Evolutionary conservation across 2,329 filamentous ascomycete species (phyloP), one percentile per base, ranked within the genome.

Genomic region (Colletotrichum sidae): DNA sequence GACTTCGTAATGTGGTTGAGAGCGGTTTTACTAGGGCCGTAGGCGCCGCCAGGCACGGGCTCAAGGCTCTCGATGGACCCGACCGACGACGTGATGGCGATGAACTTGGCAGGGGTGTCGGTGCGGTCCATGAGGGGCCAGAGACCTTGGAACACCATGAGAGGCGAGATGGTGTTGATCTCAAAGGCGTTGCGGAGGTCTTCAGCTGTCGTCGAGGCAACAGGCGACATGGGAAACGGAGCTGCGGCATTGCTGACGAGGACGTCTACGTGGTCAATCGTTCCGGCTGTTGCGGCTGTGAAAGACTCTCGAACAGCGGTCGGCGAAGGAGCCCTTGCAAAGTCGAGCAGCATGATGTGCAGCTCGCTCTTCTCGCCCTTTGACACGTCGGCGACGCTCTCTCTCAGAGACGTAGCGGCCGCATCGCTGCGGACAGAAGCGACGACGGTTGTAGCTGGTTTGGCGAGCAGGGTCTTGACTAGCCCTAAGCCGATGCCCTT

Each of bases 171-270:
- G 0, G 79, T 75, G 68, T 87, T 87, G 49, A 81, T 72, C 8
- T 82, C 74, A 60, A 83, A 76, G 8, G 81, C 75, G 1, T 75
- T 66, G 7, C 74, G 72, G 39, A 85, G 67, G 49, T 81, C 77
- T 2, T 67, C 69, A 4, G 70, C 69, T 5, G 70, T 77, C 34
- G 55, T 79, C 25, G 73, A 69, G 9, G 69, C 55, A 0, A 77
- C 73, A 1, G 72, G 68, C 1, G 69, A 72, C 63, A 74, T 76
- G 44, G 72, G 69, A 9, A 72, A 71, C 12, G 69, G 71, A 17
- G 81, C 77, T 2, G 79, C 84, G 0, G 84, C 84, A 65, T 87
- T 87, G 62, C 81, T 81, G 66, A 87, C 79, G 4, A 87, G 77
- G 7, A 84, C 71, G 49, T 87, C 84, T n/a, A 88, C 71, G 15